These are phyloP conservation scores for Coccomyxa subellipsoidea DNA, from an alignment of 163 green algal species.

Conservation along the genomic window DNA sequence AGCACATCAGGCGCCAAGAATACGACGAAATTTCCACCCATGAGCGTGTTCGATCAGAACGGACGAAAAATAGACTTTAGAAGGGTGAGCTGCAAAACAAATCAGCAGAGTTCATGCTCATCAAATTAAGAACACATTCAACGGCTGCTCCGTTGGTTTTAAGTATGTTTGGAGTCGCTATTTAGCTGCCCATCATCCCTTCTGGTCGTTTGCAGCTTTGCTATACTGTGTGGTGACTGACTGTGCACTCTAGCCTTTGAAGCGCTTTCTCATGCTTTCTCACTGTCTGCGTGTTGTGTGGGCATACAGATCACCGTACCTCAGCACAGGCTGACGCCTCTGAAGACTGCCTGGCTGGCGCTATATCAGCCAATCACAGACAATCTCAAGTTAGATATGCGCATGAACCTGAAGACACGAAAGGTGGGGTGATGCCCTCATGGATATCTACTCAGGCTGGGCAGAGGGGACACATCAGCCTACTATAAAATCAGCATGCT, in stretches of 20 bases:
- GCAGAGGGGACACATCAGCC: too few species aligned
- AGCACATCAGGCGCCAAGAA: not conserved
- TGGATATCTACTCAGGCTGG: too few species aligned
- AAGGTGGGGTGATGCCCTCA: conserved; percentile 57
- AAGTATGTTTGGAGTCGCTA: too few species aligned
- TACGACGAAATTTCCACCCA: conserved; percentile 64
- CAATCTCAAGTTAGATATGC: conserved; percentile 97
- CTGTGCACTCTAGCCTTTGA: not conserved
- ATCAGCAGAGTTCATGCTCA: not conserved
- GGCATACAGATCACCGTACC: conserved; percentile 79
- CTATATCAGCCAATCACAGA: conserved; percentile 97
- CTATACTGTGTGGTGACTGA: not conserved
- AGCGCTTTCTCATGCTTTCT: not conserved
- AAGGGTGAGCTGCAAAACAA: conserved; percentile 42
- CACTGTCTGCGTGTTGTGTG: conserved; percentile 4
- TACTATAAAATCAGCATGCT: too few species aligned
- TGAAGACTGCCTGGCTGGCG: conserved; percentile 94
- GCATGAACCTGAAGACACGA: conserved; percentile 97
- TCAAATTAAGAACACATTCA: too few species aligned
- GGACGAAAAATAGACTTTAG: conserved; percentile 78
- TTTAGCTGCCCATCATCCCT: too few species aligned
- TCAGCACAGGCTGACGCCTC: conserved; percentile 90
- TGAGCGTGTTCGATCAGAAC: conserved; percentile 54
- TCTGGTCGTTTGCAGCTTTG: too few species aligned
- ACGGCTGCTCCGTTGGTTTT: too few species aligned